Base-by-base conservation (phyloP, 2,329 filamentous ascomycete species). In the Epichloe brachyelytri region DNA sequence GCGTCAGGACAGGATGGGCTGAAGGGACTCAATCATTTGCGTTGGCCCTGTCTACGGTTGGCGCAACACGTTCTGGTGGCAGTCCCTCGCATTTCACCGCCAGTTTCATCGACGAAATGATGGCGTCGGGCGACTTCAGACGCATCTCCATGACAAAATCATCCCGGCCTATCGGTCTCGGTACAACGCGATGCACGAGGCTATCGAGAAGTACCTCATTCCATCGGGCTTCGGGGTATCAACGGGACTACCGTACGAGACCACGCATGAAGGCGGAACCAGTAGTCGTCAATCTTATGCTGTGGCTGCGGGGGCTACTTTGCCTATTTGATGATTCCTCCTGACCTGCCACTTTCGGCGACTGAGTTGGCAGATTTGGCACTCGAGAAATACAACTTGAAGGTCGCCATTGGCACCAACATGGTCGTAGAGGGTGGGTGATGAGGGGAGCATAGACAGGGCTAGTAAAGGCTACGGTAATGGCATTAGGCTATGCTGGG, bases 1-100 rank as follows among this genome's bases (percentile, higher is more conserved):
- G 91, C 0, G 68, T 86, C 48, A 76, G 91, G 12, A 90, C 86
- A 0, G 91, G 91, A n/a, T 97, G 90, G 90, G 79, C 82, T 1
- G 88, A 95, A 64, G 85, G 78, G 0, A 83, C 80, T 5, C 71
- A 75, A 0, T 72, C 69, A 38, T 76, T 79, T 58, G 71, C 68
- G 2, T 61, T 68, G 48, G 79, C 78, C 0, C 58, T 80, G 0
- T 68, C 73, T 14, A 71, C 75, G 57, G 78, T 76, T 19, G 78
- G 75, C 1, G 71, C 72, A 1, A 77, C 76, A 19, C 65, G 70
- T 36, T 77, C 75, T 3, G 81, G 81, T 37, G 81, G 81, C 11
- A 73, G 78, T 3, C 76, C 80, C n/a, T 51, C 43, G 12, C 49
- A 51, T 10, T 26, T 51, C 38, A 36, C 44, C 6, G 49, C 49